Conservation (phyloP, 805 yeast species). For the Tetrapisispora arboricola region DNA sequence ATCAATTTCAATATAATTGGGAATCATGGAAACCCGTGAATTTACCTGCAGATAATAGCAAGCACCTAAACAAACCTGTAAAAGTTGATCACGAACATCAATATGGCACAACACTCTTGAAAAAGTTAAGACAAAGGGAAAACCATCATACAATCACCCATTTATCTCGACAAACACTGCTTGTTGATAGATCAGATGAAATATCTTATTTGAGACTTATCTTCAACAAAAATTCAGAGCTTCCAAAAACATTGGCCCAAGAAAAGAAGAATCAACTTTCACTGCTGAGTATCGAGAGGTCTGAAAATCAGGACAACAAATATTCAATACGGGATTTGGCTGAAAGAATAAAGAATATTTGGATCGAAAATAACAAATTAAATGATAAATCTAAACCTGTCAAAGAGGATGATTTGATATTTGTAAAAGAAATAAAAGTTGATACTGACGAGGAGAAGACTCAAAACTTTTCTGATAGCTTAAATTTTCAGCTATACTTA, state of each 20-base stretch:
- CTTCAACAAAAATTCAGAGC: constrained; percentile 28
- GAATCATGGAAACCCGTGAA: background rate
- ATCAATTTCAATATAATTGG: too few relatives aligned
- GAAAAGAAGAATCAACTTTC: constrained; percentile 20
- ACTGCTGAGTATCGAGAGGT: constrained; percentile 15
- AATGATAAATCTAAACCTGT: background rate
- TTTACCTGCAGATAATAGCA: too few relatives aligned
- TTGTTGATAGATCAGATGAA: constrained; percentile 18
- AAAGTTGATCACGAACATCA: too few relatives aligned
- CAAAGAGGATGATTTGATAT: constrained; percentile 16
- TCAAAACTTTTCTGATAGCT: background rate
- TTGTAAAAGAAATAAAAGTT: constrained; percentile 20
- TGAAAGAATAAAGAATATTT: constrained; percentile 19
- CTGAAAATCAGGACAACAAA: constrained; percentile 7
- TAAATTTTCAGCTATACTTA: constrained; percentile 19
- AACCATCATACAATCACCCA: constrained; percentile 1
- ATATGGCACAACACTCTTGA: constrained; percentile 33
- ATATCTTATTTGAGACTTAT: constrained; percentile 25
- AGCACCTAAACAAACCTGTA: too few relatives aligned
- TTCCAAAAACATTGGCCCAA: constrained; percentile 23
- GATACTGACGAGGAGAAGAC: constrained; percentile 2
- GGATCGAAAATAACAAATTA: constrained; percentile 8
- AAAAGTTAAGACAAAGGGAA: constrained; percentile 8
- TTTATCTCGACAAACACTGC: constrained; percentile 4
- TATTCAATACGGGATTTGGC: constrained; percentile 21